Base-by-base conservation (phyloP, 306 rosid genomes). In the Medicago truncatula region DNA sequence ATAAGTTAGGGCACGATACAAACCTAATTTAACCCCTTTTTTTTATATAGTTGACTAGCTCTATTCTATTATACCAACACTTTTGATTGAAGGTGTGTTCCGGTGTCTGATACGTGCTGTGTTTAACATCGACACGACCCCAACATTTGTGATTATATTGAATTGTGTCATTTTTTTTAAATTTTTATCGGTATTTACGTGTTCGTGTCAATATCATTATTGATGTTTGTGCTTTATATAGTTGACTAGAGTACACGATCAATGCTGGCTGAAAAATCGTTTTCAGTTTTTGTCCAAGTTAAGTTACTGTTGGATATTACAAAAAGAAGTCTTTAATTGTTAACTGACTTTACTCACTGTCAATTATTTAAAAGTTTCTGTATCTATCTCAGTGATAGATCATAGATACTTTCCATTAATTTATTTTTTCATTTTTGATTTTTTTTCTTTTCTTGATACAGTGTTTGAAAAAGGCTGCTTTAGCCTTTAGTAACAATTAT, bases 181-280 rank as follows among this genome's bases (percentile, higher is more conserved):
- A 23, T 1, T 23, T 23, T 23, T 23, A 23, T 23, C 1, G 28
- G 28, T 21, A 21, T 21, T 21, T 2, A 21, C 23, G 2, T 2
- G 28, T 23, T 23, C 28, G 28, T 23, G 28, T 23, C 28, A 23
- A 2, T 23, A 23, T 23, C 28, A 0, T 23, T 2, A 1, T 23
- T 2, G 28, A 23, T 23, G 28, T 23, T 3, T 23, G 2, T 23
- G 0, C 44, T 69, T 58, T 39, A 3, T 21, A 34, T 44, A 73
- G 84, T 78, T 86, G 87, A 82, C 89, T 76, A 11, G 7, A 52
- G 34, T 36, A 70, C 64, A 52, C 49, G 53, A 31, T 79, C 36
- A 34, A 40, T 70, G 31, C 77, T 28, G 17, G 69, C 69, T 72
- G 76, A 67, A 41, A 56, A 82, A 59, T 76, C 82, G 8, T 23